Percentiles rank a stretch among this genome's conserved stretches.
These are phyloP conservation scores for Thermoascus crustaceus DNA, from an alignment of 2,329 filamentous ascomycete genomes.

Conservation along the genomic window DNA sequence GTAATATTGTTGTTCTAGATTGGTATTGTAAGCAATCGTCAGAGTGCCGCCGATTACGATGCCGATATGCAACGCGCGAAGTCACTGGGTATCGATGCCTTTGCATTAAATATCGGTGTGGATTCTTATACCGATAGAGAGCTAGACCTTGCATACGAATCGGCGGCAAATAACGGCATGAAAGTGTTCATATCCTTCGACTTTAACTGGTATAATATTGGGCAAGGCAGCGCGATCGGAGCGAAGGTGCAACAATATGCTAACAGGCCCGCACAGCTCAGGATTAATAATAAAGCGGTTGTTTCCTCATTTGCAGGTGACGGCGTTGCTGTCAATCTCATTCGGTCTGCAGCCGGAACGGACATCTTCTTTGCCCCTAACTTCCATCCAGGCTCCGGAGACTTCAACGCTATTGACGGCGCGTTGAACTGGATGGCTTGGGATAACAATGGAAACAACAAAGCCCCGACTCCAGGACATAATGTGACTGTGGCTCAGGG, in stretches of 20 bases:
- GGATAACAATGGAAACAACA: slow-evolving; percentile 39
- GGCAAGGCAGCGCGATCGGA: slow-evolving; percentile 35
- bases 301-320: slow-evolving; percentile 48
- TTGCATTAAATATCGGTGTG: slow-evolving; percentile 44
- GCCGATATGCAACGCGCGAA: slow-evolving; percentile 42
- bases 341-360: slow-evolving; percentile 36
- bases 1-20: slow-evolving; percentile 24
- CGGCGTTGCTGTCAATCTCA: slow-evolving; percentile 36
- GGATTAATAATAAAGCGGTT: slow-evolving; percentile 43
- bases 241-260: slow-evolving; percentile 41
- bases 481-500: slow-evolving; percentile 35
- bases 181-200: slow-evolving; percentile 52
- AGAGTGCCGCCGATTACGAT: slow-evolving; percentile 39
- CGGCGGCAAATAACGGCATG: slow-evolving; percentile 40
- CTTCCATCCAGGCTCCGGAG: slow-evolving; percentile 36
- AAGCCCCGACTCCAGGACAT: slow-evolving; percentile 37
- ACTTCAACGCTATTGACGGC: slow-evolving; percentile 33
- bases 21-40: slow-evolving; percentile 38
- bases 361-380: slow-evolving; percentile 45
- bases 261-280: slow-evolving; percentile 39
- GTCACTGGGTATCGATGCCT: slow-evolving; percentile 39
- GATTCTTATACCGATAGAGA: slow-evolving; percentile 40
- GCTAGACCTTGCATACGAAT: slow-evolving; percentile 43
- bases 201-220: slow-evolving; percentile 42
- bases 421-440: slow-evolving; percentile 40